Base-by-base conservation (phyloP, 2,329 filamentous ascomycete genomes). In the Penicillium sp. region DNA sequence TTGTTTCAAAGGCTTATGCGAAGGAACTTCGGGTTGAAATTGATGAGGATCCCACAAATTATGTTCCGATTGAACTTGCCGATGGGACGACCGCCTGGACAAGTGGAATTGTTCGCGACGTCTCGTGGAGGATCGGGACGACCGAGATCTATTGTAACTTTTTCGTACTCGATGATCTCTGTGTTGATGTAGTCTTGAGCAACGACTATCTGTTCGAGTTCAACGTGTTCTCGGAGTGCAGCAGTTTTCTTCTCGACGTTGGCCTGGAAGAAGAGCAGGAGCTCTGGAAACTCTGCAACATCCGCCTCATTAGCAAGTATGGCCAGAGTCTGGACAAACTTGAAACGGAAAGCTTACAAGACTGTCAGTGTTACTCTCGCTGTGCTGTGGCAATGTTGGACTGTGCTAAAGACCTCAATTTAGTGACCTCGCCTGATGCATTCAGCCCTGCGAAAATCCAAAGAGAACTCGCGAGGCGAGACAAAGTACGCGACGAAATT, bases 401-500 rank as follows among this genome's bases (percentile, higher is more conserved):
- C 26, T 26, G 31, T 7, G 5, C 30, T 41, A 11, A 41, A 4
- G 13, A 13, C 49, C 13, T 51, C 5, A 11, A 9, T 29, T n/a
- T 26, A 54, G 51, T n/a, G 21, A 29, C 30, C 7, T 54, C 51
- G 1, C 35, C 35, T 17, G 51, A 54, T 5, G 51, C 51, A 5
- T 56, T 48, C n/a, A 15, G 23, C 15, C 15, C 7, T 2, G 41
- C 48, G 5, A 47, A 15, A 7, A 35, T 35, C 7, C 53, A 48
- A 48, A 31, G 29, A 48, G 44, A 56, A 26, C n/a, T 56, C 9
- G 41, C 53, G 9, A n/a, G 53, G 11, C 53, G 26, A 35, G 53
- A 56, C 7, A 35, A 23, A n/a, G 48, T 56, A 29, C 53, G 44
- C 11, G 53, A 56, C n/a, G 53, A 48, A 17, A 56, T 56, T 0